Evolutionary conservation across 257 asterid species (phyloP), one percentile per base, ranked within the genome.

Genomic region (Solanum clarkiae): DNA sequence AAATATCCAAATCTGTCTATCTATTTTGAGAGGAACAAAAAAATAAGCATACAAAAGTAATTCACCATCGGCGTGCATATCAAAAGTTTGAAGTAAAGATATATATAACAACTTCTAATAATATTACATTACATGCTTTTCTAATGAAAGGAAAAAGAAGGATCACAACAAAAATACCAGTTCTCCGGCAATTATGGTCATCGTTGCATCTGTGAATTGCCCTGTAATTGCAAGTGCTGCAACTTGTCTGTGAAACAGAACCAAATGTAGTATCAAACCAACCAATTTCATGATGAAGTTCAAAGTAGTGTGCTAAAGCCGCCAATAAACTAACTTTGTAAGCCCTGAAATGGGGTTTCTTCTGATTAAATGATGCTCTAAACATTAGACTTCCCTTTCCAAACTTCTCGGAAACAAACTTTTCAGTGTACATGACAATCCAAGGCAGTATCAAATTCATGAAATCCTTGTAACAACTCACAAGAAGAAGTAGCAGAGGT

Each of bases 1-100:
- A 95, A 95, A 84, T 87, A 92, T 65, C 98, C 97, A 69, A 89
- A 95, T 86, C 98, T 95, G 98, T 95, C 99, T 82, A 95, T 95
- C 99, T 95, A 84, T 74, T 36, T 36, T 86, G 84, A 59, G 29
- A 59, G 20, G 10, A 59, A 18, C 42, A 36, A 42, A 83, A 82
- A 72, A 18, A 18, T 81, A 80, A 80, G 6, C 29, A 81, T 56
- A 1, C 36, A 3, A 17, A 36, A 17, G 1, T 3, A 81, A 16
- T 29, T 15, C 57, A 36, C 20, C 36, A 18, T 45, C 16, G 2
- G 18, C 9, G 0, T 11, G 20, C 36, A 71, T 63, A 63, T 59
- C 66, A n/a, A 59, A 59, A 59, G 29, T 7, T 59, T 69, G 22
- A 68, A 68, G 53, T 32, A 53, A 29, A 70, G 42, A 17, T 17